Conservation (phyloP, 306 rosid genomes). For the Rubus parviflorus region DNA sequence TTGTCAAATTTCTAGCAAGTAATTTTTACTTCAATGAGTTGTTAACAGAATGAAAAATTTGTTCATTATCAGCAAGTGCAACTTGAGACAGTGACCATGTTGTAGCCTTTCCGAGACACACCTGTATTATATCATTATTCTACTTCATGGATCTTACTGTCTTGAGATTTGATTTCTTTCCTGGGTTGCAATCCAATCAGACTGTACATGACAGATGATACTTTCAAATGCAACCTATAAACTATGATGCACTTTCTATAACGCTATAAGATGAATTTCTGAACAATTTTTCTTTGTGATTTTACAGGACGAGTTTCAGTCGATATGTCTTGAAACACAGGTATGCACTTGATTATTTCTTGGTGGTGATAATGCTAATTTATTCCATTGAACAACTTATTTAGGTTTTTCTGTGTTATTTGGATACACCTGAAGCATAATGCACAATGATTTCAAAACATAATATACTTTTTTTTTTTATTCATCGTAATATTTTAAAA, state of each 20-base stretch:
- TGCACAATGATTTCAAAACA: no score
- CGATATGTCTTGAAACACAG: constrained; percentile 55
- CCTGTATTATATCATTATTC: not conserved
- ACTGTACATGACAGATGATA: not conserved
- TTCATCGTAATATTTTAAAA: no score
- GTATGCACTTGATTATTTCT: constrained; percentile 31
- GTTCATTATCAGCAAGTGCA: no score
- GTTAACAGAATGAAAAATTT: not conserved
- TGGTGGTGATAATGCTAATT: constrained; percentile 6
- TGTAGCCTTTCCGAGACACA: not conserved
- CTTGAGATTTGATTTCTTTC: not conserved
- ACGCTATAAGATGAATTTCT: constrained; percentile 16
- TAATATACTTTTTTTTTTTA: no score
- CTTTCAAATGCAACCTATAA: not conserved
- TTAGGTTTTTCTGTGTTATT: not conserved
- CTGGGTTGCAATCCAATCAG: not conserved
- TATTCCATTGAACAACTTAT: not conserved
- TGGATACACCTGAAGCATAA: not conserved
- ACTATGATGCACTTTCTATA: not conserved
- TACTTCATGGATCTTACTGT: not conserved
- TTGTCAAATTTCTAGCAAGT: no score
- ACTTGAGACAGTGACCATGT: not conserved
- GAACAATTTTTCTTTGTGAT: constrained; percentile 20
- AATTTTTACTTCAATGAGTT: not conserved
- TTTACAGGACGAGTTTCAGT: constrained; percentile 64